These are phyloP conservation scores for Apophysomyces variabilis DNA, from an alignment of 371 early-diverging fungal genomes.

Conservation along the genomic window DNA sequence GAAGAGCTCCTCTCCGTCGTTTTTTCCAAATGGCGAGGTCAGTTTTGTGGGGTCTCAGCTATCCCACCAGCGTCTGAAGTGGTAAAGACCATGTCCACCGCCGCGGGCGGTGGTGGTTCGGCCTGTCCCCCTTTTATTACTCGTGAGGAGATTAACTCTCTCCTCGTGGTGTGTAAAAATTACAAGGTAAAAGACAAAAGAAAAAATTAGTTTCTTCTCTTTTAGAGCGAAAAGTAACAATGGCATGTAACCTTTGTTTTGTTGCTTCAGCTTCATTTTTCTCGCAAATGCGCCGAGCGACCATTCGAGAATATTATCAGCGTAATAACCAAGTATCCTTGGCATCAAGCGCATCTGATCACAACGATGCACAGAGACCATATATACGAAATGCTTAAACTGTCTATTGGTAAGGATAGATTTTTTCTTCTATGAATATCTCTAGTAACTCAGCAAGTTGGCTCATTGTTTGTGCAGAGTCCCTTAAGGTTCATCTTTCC, in stretches of 20 bases:
- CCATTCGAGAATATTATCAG: conserved; percentile 84
- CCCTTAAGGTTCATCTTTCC: conserved; percentile 60
- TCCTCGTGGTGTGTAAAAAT: conserved; percentile 73
- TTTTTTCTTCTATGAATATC: not conserved
- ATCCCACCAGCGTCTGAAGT: conserved; percentile 39
- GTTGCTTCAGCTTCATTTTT: conserved; percentile 62
- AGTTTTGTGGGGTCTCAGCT: conserved; percentile 54
- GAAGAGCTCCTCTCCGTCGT: conserved; percentile 67
- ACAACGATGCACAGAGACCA: conserved; percentile 75
- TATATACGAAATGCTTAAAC: conserved; percentile 76
- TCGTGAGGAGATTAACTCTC: conserved; percentile 73
- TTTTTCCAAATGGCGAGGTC: conserved; percentile 73
- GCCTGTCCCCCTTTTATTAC: conserved; percentile 67
- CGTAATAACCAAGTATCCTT: conserved; percentile 74
- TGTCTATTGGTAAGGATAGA: conserved; percentile 40
- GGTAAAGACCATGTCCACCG: conserved; percentile 48
- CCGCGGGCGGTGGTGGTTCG: conserved; percentile 39
- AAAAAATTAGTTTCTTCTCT: too few relatives aligned
- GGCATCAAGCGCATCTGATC: conserved; percentile 69
- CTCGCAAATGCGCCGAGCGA: conserved; percentile 78
- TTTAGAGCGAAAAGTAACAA: too few relatives aligned
- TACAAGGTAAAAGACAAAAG: conserved; percentile 59
- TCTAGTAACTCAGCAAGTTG: not conserved
- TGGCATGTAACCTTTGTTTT: too few relatives aligned
- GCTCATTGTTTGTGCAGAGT: conserved; percentile 42